phyloP scores from a whole-genome alignment of 345 rosid genomes.

The Acer campestre region DNA sequence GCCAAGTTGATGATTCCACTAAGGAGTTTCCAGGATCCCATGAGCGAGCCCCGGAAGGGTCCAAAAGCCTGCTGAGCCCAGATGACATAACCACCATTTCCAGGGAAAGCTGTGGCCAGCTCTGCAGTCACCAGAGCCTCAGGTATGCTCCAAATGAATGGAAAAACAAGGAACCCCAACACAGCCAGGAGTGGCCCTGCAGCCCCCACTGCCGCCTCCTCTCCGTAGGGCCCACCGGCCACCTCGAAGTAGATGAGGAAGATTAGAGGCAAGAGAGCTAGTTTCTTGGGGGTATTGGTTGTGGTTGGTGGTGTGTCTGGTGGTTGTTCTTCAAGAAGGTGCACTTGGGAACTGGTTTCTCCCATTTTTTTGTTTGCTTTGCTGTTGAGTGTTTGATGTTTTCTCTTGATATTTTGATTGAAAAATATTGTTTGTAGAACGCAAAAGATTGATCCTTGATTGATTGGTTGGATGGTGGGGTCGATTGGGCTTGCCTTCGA shows the following conservation, averaged over 20 bases:
- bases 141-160: conserved; percentile 88
- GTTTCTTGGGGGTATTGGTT: conserved; percentile 37
- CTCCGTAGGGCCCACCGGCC: conserved; percentile 87
- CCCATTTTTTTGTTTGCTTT: background rate
- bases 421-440: no score
- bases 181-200: conserved; percentile 73
- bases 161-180: conserved; percentile 73
- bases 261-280: conserved; percentile 72
- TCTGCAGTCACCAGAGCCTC: conserved; percentile 91
- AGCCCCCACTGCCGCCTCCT: conserved; percentile 77
- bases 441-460: no score
- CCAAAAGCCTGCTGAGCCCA: conserved; percentile 88
- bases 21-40: conserved; percentile 83
- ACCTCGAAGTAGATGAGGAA: conserved; percentile 92
- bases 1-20: conserved; percentile 87
- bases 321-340: conserved; percentile 11
- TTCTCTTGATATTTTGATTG: no score
- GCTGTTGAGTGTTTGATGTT: background rate
- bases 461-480: no score
- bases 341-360: background rate
- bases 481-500: no score
- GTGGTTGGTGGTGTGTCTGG: background rate
- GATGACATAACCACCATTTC: conserved; percentile 82
- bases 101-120: conserved; percentile 84
- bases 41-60: conserved; percentile 65